A percentile compares a stretch with the other conserved stretches of the same genome.
These are phyloP conservation scores for Phylloporus sp. DNA, from an alignment of 768 basidiomycete genomes.

Conservation along the genomic window DNA sequence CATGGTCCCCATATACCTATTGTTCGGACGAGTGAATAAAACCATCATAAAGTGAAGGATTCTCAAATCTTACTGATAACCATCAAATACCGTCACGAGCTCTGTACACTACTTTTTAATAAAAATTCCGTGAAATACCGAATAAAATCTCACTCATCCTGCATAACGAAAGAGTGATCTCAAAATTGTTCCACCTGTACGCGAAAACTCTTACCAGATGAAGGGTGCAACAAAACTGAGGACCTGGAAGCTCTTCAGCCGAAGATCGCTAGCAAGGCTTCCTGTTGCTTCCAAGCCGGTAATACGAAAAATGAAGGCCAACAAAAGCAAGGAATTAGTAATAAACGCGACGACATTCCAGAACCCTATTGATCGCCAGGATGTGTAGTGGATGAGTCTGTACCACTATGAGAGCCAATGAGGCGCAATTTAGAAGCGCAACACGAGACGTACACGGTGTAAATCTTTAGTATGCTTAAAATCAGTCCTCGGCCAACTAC, in stretches of 20 bases:
- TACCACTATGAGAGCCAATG: constrained; percentile 46
- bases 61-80: constrained; percentile 55
- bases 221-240: constrained; percentile 85
- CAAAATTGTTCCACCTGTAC: neutral
- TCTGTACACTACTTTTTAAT: constrained; percentile 38
- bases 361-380: constrained; percentile 78
- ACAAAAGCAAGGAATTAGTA: constrained; percentile 68
- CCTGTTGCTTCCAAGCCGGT: constrained; percentile 42
- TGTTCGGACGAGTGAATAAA: neutral
- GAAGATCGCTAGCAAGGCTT: constrained; percentile 36
- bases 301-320: constrained; percentile 74
- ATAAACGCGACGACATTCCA: constrained; percentile 69
- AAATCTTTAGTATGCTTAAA: constrained; percentile 16
- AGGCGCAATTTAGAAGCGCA: neutral
- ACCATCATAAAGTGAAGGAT: neutral
- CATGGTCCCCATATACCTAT: constrained; percentile 84
- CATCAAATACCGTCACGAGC: constrained; percentile 76
- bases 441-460: constrained; percentile 16
- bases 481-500: constrained; percentile 37
- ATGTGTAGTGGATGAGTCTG: constrained; percentile 68
- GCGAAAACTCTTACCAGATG: constrained; percentile 60
- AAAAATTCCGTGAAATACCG: neutral
- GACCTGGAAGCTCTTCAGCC: constrained; percentile 78
- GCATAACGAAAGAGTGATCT: constrained; percentile 2
- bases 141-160: constrained; percentile 73